These are phyloP conservation scores for Rubia occidens DNA, from an alignment of 305 asterid species.

Conservation along the genomic window DNA sequence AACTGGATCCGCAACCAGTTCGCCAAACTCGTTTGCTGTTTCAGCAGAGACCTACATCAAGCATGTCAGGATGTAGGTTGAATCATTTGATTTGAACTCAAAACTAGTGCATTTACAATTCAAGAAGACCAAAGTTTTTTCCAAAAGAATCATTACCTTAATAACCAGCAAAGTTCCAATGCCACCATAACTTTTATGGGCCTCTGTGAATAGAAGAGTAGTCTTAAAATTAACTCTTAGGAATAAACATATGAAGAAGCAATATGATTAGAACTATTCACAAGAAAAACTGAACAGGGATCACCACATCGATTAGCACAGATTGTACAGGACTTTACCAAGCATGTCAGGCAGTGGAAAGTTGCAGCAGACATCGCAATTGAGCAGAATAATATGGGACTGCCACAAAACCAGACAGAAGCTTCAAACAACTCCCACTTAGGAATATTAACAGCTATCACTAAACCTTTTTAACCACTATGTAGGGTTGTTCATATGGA, in stretches of 20 bases:
- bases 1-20: conserved; percentile 66
- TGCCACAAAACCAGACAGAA: conserved; percentile 27
- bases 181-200: conserved; percentile 59
- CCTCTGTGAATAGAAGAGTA: conserved; percentile 35
- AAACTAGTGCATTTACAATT: neutral
- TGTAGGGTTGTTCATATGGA: neutral
- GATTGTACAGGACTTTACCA: conserved; percentile 31
- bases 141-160: conserved; percentile 27
- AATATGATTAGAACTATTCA: neutral
- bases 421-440: neutral
- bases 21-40: conserved; percentile 80
- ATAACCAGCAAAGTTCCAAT: conserved; percentile 64
- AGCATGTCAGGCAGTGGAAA: conserved; percentile 64
- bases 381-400: conserved; percentile 72
- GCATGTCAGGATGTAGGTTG: neutral
- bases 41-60: conserved; percentile 64
- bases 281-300: neutral
- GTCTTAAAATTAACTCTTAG: conserved; percentile 4
- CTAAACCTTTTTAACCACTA: neutral
- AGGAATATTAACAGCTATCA: neutral
- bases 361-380: conserved; percentile 71
- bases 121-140: neutral
- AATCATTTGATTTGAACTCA: neutral
- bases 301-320: conserved; percentile 1
- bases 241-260: conserved; percentile 14